Evolutionary conservation across 2,329 filamentous ascomycete genomes (phyloP), one percentile per base, ranked within the genome.

Genomic region (Paecilomyces fulvus): DNA sequence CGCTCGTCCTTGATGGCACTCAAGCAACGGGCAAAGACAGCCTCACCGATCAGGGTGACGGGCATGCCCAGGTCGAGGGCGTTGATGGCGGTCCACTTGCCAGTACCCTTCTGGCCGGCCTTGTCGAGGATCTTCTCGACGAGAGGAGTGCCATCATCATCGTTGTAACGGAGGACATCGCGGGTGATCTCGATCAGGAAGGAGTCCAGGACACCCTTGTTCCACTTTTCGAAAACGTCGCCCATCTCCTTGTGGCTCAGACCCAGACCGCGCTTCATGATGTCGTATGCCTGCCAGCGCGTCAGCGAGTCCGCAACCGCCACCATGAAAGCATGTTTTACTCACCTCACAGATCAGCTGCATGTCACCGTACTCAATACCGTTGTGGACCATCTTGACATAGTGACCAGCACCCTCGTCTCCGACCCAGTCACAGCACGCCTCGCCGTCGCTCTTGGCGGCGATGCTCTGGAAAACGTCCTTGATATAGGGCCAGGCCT

Each of bases 341-440:
- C 84, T 68, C 79, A 96, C 92, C 87, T 99, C 94, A 79, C 88
- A 95, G 76, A 99, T 99, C 72, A 99, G 84, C 83, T 99, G 94
- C 94, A 99, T 99, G 81, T 99, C 94, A 86, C 94, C 94, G 76
- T 99, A 99, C 82, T 99, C 94, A 70, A 99, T 99, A 84, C 94
- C 94, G 80, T 99, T 99, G 88, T 99, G 94, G 63, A 99, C 94
- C 94, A 99, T 99, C 89, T 99, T 99, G 83, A 99, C 92, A 83
- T 96, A 99, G 87, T 99, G 94, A 69, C 94, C 94, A 79, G 94
- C 90, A 85, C 94, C 94, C 78, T 97, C 91, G 79, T 97, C 94
- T 81, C 94, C 94, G 70, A 99, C 94, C 94, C 94, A 99, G 79
- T 99, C 94, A 75, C 94, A 99, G 86, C 94, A 99, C 64, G 94